Evolutionary conservation across 768 basidiomycete species (phyloP).

Genomic region (Russula abietina): DNA sequence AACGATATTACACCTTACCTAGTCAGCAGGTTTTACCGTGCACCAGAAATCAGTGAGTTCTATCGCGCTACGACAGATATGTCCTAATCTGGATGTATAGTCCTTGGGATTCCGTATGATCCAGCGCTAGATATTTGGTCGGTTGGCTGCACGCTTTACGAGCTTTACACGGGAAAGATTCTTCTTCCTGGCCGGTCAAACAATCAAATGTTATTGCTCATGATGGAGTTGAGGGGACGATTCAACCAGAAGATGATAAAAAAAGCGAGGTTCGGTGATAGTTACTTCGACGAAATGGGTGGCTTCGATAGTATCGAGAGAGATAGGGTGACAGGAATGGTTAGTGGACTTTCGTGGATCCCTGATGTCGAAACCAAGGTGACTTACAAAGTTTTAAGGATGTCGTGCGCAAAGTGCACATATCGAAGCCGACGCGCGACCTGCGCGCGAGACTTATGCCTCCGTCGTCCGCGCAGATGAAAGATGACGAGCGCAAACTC

Average conservation of each 20-base stretch:
- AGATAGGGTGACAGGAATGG: slow-evolving; percentile 77
- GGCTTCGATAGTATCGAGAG: slow-evolving; percentile 79
- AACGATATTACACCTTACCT: slow-evolving; percentile 98
- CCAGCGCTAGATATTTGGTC: slow-evolving; percentile 94
- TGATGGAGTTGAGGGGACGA: slow-evolving; percentile 97
- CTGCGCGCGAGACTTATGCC: slow-evolving; percentile 80
- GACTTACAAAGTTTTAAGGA: slow-evolving; percentile 48
- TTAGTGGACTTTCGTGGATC: slow-evolving; percentile 39
- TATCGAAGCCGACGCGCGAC: slow-evolving; percentile 79
- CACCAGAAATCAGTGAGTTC: slow-evolving; percentile 91
- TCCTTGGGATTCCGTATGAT: slow-evolving; percentile 94
- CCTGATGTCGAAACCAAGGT: slow-evolving; percentile 6
- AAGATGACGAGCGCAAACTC: slow-evolving; percentile 83
- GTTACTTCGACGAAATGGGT: slow-evolving; percentile 92
- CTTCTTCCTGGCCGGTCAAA: slow-evolving; percentile 95
- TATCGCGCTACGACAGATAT: slow-evolving; percentile 4
- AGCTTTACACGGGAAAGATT: slow-evolving; percentile 94
- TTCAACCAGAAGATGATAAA: slow-evolving; percentile 94
- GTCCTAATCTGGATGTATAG: slow-evolving; percentile 37
- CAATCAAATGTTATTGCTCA: slow-evolving; percentile 94
- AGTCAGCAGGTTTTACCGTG: slow-evolving; percentile 95
- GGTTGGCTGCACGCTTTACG: slow-evolving; percentile 94
- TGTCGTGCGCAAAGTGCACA: slow-evolving; percentile 70
- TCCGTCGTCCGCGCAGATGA: slow-evolving; percentile 65
- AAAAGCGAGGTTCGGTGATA: slow-evolving; percentile 84